Conservation (phyloP, 2,329 filamentous ascomycete species). For the Aspergillus ochraceoroseus region DNA sequence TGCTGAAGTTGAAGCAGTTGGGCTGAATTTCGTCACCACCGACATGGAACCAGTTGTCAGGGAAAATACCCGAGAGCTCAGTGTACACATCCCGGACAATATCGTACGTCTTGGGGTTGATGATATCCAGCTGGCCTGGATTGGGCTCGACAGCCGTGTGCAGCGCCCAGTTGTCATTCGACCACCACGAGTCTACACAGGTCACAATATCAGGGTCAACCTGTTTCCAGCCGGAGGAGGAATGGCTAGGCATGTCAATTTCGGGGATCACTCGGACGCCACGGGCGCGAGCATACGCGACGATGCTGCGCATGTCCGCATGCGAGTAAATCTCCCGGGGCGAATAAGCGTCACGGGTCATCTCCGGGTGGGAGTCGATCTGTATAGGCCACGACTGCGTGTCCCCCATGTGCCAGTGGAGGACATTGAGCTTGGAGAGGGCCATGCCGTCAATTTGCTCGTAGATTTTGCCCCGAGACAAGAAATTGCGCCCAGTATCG, state of each 20-base stretch:
- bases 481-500: slow-evolving; percentile 53
- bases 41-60: slow-evolving; percentile 53
- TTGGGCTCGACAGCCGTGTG: slow-evolving; percentile 56
- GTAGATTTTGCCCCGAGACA: slow-evolving; percentile 48
- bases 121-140: slow-evolving; percentile 54
- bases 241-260: slow-evolving; percentile 59
- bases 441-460: slow-evolving; percentile 55
- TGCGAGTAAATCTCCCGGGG: slow-evolving; percentile 46
- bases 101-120: slow-evolving; percentile 54
- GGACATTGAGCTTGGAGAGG: slow-evolving; percentile 53
- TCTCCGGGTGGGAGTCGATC: slow-evolving; percentile 48
- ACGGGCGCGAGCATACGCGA: slow-evolving; percentile 51
- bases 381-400: slow-evolving; percentile 54
- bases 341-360: slow-evolving; percentile 54
- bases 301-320: slow-evolving; percentile 42
- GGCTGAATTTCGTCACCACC: slow-evolving; percentile 54
- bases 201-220: slow-evolving; percentile 54
- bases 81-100: slow-evolving; percentile 52
- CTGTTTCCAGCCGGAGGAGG: slow-evolving; percentile 53
- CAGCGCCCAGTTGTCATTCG: slow-evolving; percentile 52
- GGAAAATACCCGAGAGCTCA: slow-evolving; percentile 49
- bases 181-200: slow-evolving; percentile 57
- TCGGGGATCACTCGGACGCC: slow-evolving; percentile 59
- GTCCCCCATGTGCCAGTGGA: slow-evolving; percentile 56
- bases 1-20: slow-evolving; percentile 56